A percentile compares a stretch with the other conserved stretches of the same genome.
Evolutionary conservation across 108 stramenopile genomes (phyloP).

Genomic region (Skeletonema potamos): DNA sequence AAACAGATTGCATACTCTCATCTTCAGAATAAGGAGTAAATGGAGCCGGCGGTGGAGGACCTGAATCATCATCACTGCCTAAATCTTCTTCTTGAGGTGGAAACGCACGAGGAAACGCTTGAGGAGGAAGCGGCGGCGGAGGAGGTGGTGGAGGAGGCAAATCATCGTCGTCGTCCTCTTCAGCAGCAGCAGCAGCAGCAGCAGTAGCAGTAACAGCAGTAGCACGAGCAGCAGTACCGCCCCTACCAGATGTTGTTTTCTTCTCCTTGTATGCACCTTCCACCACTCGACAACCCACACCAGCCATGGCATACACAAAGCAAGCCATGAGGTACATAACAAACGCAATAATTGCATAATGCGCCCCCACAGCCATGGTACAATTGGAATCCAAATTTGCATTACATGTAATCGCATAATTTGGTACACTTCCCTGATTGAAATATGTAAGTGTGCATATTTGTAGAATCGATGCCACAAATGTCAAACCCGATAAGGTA

Average conservation of each 20-base stretch:
- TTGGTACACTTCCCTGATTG: background rate
- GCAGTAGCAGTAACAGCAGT: too few relatives aligned
- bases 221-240: background rate
- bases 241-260: background rate
- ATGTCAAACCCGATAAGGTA: background rate
- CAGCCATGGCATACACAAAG: background rate
- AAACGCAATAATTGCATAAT: background rate
- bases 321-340: background rate
- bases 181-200: background rate
- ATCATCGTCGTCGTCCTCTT: background rate
- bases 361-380: background rate
- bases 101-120: too few relatives aligned
- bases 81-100: background rate
- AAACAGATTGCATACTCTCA: background rate
- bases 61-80: background rate
- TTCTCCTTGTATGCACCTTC: background rate
- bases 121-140: background rate
- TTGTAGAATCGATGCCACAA: background rate
- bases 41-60: background rate
- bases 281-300: background rate
- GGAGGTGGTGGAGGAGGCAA: background rate
- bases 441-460: background rate
- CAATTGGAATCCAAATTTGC: background rate
- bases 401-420: background rate
- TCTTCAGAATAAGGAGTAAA: background rate